Evolutionary conservation across 2,329 filamentous ascomycete species (phyloP).

Genomic region (Fusarium illudens): DNA sequence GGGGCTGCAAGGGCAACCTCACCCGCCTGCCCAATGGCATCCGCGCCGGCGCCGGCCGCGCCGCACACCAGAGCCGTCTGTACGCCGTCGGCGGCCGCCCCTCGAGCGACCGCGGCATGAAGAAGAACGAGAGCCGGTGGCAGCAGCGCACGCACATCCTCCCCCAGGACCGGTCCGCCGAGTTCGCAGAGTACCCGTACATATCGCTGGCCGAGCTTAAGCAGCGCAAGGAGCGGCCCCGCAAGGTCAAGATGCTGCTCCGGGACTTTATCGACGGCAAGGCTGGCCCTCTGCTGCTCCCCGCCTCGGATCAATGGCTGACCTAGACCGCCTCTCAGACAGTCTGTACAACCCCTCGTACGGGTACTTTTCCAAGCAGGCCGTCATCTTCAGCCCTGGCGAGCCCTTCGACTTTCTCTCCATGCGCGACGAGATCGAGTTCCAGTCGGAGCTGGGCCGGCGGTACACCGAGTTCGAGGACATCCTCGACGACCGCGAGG

Average conservation of each 20-base stretch:
- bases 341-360: conserved; percentile 94
- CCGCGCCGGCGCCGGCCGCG: conserved; percentile 4
- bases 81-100: conserved; percentile 42
- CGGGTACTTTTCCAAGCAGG: conserved; percentile 96
- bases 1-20: conserved; percentile 46
- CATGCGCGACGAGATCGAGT: conserved; percentile 85
- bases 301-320: conserved; percentile 34
- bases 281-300: conserved; percentile 26
- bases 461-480: conserved; percentile 94
- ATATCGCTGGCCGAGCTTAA: conserved; percentile 85
- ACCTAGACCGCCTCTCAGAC: conserved; percentile 62
- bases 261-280: conserved; percentile 96
- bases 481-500: conserved; percentile 74
- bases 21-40: conserved; percentile 38
- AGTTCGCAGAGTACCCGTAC: conserved; percentile 83
- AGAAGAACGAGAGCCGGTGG: conserved; percentile 76
- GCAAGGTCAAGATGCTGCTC: conserved; percentile 94
- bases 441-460: conserved; percentile 77
- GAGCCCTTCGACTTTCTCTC: conserved; percentile 88
- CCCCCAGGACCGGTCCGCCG: conserved; percentile 77
- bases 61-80: conserved; percentile 35
- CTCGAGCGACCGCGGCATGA: conserved; percentile 52
- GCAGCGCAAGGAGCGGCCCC: conserved; percentile 76
- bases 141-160: conserved; percentile 82
- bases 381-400: conserved; percentile 93